Base-by-base conservation (phyloP, 352 stramenopile species). In the Phytopythium delawarense region DNA sequence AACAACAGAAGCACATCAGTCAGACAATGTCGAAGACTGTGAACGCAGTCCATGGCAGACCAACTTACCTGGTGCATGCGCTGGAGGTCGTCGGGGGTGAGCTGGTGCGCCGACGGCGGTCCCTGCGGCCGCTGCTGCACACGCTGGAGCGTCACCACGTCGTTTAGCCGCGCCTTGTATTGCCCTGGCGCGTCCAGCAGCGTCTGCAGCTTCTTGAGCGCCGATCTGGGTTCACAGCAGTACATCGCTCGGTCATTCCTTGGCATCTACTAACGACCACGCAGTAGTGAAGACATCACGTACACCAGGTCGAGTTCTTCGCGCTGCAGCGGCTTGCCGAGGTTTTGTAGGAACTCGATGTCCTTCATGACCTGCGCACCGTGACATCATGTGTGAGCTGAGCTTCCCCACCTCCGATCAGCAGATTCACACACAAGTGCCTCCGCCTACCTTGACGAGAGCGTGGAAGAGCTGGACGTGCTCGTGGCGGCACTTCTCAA, bases 151-250 rank as follows among this genome's bases (percentile, higher is more conserved):
- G 87, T 78, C 42, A 92, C 81, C 4, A 74, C 76, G 44, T 96
- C 84, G 57, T 92, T 90, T 34, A 96, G 65, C 37, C 86, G 87
- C 0, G 87, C 87, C 67, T 96, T 96, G 81, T 93, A 96, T 56
- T 96, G 87, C 1, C 74, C 83, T n/a, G 84, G 85, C 21, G 84
- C 78, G 65, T 96, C 76, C 56, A 96, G 66, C 59, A 94, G 64
- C 50, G 70, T 82, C 60, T 94, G 83, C 4, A 96, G 71, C 64
- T 94, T 94, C 70, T 96, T 92, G 60, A 96, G 61, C 42, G 83
- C 78, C 78, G 81, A 78, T 5, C 84, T 95, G 59, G 35, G 63
- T 50, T n/a, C 42, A 44, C 23, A 15, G 4, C 23, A 34, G 13
- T 2, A 3, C 30, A 58, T 42, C 59, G 62, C 7, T 32, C 13